A percentile compares a stretch with the other conserved stretches of the same genome.
Conservation (phyloP, 306 rosid species). For the Citrullus mucosospermus region DNA sequence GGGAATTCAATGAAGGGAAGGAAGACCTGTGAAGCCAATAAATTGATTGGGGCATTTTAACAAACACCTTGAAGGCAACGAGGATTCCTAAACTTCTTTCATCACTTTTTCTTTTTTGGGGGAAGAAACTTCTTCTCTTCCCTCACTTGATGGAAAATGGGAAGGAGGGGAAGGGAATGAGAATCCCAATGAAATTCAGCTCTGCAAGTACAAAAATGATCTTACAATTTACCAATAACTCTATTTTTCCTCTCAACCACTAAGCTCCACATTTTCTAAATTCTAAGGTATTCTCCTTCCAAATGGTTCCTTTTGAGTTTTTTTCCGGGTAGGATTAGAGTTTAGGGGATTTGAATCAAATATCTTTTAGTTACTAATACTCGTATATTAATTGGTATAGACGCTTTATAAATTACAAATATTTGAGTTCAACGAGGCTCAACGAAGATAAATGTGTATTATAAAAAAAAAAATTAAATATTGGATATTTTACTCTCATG, state of each 20-base stretch:
- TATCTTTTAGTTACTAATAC: too few species aligned
- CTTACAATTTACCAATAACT: background rate
- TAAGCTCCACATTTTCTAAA: background rate
- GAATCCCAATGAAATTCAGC: background rate
- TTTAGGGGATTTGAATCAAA: too few species aligned
- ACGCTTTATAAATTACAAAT: too few species aligned
- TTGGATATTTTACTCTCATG: too few species aligned
- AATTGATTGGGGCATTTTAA: background rate
- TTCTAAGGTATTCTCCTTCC: background rate
- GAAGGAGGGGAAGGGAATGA: background rate
- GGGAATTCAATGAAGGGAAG: background rate
- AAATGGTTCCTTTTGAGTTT: background rate
- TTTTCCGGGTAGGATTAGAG: too few species aligned
- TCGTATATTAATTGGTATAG: too few species aligned
- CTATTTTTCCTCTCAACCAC: background rate
- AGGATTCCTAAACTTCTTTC: background rate
- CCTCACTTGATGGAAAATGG: background rate
- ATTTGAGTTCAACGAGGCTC: too few species aligned
- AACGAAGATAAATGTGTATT: too few species aligned
- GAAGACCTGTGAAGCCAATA: background rate
- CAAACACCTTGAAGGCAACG: background rate
- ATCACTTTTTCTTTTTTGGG: background rate
- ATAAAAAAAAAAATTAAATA: too few species aligned
- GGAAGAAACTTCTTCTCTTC: background rate
- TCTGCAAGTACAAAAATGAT: background rate